These are phyloP conservation scores for Bigelowiella natans DNA, from an alignment of 78 protist genomes.

Conservation along the genomic window DNA sequence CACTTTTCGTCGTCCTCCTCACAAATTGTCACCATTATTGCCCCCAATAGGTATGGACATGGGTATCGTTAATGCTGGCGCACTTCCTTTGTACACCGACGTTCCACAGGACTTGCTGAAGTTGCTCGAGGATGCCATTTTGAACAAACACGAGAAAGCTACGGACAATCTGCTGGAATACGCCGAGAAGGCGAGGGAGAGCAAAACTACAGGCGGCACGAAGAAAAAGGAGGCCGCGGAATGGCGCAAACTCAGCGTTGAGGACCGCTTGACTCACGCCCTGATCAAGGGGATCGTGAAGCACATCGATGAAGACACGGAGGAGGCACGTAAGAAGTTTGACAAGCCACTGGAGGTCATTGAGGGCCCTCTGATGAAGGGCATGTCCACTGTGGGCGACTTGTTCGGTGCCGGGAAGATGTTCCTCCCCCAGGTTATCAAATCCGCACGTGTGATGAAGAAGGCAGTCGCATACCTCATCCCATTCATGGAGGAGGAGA, in stretches of 20 bases:
- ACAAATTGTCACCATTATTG: too few species aligned
- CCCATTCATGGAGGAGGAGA: conserved; percentile 92
- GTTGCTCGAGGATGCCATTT: conserved; percentile 52
- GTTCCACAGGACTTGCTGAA: conserved; percentile 53
- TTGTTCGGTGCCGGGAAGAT: conserved; percentile 96
- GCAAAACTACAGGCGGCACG: conserved; percentile 26
- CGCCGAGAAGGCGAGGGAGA: conserved; percentile 14
- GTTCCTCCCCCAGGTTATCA: conserved; percentile 92
- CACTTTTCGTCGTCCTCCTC: too few species aligned
- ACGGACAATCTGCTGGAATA: conserved; percentile 22
- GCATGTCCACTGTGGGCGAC: conserved; percentile 93
- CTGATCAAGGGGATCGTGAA: conserved; percentile 63
- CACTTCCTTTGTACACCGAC: conserved; percentile 76
- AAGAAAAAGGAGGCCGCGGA: conserved; percentile 40
- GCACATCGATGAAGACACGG: conserved; percentile 74
- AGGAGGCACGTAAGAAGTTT: conserved; percentile 66
- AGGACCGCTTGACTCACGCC: conserved; percentile 25
- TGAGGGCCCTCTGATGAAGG: conserved; percentile 94
- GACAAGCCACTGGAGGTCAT: conserved; percentile 38
- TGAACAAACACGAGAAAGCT: conserved; percentile 38
- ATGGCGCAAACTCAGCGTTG: conserved; percentile 72
- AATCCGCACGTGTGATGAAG: conserved; percentile 95
- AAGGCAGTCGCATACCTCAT: conserved; percentile 87
- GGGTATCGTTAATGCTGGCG: conserved; percentile 95
- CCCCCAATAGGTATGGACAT: background rate